phyloP scores from a whole-genome alignment of 2,329 filamentous ascomycete genomes.

The Fusarium citri region DNA sequence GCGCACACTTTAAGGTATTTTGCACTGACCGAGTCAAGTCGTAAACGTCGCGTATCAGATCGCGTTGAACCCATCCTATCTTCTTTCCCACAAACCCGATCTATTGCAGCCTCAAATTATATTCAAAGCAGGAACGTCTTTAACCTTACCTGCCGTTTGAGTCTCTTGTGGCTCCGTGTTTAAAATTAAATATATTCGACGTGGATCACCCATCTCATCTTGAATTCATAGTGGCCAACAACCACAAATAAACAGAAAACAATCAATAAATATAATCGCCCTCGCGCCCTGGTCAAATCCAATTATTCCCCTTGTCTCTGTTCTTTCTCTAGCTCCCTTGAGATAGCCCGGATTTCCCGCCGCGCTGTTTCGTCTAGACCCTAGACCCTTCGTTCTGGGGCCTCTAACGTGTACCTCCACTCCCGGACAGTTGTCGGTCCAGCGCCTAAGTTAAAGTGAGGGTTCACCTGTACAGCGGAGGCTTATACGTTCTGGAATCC shows the following conservation, averaged over 20 bases:
- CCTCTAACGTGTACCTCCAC: conserved; percentile 24
- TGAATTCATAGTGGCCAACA: neutral
- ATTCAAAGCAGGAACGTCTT: neutral
- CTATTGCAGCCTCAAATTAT: conserved; percentile 15
- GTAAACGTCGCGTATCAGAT: conserved; percentile 35
- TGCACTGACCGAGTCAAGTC: conserved; percentile 18
- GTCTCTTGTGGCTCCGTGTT: neutral
- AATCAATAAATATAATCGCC: conserved; percentile 29
- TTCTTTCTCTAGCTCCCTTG: conserved; percentile 32
- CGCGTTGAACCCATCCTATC: conserved; percentile 29
- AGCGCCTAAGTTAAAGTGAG: conserved; percentile 20
- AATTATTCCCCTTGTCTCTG: conserved; percentile 28
- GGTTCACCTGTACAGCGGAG: conserved; percentile 24
- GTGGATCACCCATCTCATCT: neutral
- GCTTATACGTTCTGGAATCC: conserved; percentile 32
- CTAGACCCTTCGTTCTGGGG: conserved; percentile 31
- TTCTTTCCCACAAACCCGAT: conserved; percentile 14
- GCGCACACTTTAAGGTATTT: conserved; percentile 28
- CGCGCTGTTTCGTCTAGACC: conserved; percentile 36
- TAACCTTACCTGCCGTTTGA: neutral
- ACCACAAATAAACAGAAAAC: conserved; percentile 31
- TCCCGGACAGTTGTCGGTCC: conserved; percentile 22
- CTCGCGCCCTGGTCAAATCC: conserved; percentile 12
- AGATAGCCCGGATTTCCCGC: conserved; percentile 37
- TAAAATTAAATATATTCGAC: neutral